A percentile compares a stretch with the other conserved stretches of the same genome.
These are phyloP conservation scores for Martensiomyces pterosporus DNA, from an alignment of 192 early-diverging fungal genomes.

Conservation along the genomic window DNA sequence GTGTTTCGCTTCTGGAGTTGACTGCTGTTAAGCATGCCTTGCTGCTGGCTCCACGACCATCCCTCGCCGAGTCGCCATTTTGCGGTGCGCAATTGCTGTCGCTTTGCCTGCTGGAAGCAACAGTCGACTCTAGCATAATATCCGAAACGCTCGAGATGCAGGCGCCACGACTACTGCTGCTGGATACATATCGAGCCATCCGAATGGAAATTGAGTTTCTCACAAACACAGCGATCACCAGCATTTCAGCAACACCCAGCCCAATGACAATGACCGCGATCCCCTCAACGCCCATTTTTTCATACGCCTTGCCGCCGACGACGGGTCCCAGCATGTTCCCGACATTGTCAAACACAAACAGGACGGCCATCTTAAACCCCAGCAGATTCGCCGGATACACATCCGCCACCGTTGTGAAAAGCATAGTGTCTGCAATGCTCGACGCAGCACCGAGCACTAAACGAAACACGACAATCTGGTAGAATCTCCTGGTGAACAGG, in stretches of 20 bases:
- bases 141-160: constrained; percentile 1
- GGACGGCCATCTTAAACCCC: constrained; percentile 37
- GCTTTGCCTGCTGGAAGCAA: constrained; percentile 3
- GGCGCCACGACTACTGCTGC: too few species aligned
- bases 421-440: constrained; percentile 43
- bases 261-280: constrained; percentile 36
- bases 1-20: not conserved
- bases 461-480: constrained; percentile 37
- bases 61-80: constrained; percentile 3
- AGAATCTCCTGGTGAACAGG: constrained; percentile 26
- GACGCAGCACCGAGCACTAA: constrained; percentile 37
- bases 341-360: constrained; percentile 48
- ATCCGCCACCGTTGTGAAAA: constrained; percentile 47
- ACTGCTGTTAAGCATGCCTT: not conserved
- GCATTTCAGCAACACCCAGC: constrained; percentile 23
- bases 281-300: constrained; percentile 40
- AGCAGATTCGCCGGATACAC: constrained; percentile 45
- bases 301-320: constrained; percentile 40
- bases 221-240: constrained; percentile 33
- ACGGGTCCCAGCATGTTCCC: constrained; percentile 47
- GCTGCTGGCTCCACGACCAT: too few species aligned
- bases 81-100: too few species aligned
- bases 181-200: not conserved
- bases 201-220: constrained; percentile 45
- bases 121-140: constrained; percentile 1